Base-by-base conservation (phyloP, 1,139 yeast species). In the Martiniozyma asiatica region DNA sequence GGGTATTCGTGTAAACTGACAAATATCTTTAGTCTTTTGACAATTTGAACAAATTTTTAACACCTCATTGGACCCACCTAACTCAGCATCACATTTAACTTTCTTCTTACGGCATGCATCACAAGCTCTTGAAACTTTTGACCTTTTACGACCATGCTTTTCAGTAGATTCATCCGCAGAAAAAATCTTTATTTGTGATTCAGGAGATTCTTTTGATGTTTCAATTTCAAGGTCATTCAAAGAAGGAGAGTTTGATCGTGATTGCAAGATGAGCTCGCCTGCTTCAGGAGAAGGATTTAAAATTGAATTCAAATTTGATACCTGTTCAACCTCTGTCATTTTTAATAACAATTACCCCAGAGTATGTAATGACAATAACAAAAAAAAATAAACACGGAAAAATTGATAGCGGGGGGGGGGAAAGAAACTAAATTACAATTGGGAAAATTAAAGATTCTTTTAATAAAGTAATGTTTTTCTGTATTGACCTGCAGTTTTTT, bases 51-150 rank as follows among this genome's bases (percentile, higher is more conserved):
- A 76, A 4, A 61, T 49, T 39, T 63, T 63, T 23, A 65, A 58
- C 15, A 70, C 66, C 14, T 58, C 55, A 38, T 59, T 65, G 15
- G 65, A 51, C 6, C 59, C 43, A 32, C 61, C 60, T 38, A 65
- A 63, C 19, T 62, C 61, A 11, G 79, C 80, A 48, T 74, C 71
- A 50, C 85, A 76, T 32, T 68, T 56, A 23, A 74, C 60, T 44
- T 76, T 73, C 51, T 75, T 73, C 27, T 74, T 57, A 27, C 82
- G 60, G 48, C 84, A 75, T 23, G 71, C 66, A 45, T 74, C 81
- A 49, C 82, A 74, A 4, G 81, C 81, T 31, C 82, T 50, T 2
- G 78, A 71, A 1, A 73, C 78, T 46, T 74, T 74, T n/a, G 76
- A 63, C 33, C 80, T 44, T 45, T 73, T 73, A 20, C 78, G 55